Conservation (phyloP, 345 rosid genomes). For the Mercurialis annua region DNA sequence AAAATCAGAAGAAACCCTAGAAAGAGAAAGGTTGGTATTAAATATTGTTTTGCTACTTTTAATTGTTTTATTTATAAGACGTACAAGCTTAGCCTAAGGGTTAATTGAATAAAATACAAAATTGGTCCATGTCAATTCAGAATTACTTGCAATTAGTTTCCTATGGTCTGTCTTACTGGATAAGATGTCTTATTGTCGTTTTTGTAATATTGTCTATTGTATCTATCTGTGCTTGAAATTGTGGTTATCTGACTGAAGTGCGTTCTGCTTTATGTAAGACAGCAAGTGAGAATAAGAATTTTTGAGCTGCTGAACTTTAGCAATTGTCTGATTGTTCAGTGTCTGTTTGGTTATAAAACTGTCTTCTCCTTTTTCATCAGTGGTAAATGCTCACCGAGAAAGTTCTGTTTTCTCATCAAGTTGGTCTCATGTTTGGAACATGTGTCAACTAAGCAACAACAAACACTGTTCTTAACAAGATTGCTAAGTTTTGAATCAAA, state of each 20-base stretch:
- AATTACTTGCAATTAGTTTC: background rate
- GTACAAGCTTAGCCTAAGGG: background rate
- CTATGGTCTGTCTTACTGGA: background rate
- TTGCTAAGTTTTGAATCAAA: background rate
- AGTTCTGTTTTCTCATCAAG: background rate
- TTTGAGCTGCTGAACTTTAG: background rate
- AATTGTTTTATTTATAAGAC: background rate
- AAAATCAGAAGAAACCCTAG: slow-evolving; percentile 42
- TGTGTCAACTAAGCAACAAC: background rate
- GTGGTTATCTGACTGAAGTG: background rate
- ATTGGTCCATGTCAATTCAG: background rate
- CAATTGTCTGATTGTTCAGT: background rate
- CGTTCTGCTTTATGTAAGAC: background rate
- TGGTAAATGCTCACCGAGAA: background rate
- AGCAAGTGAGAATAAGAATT: background rate
- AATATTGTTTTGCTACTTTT: background rate
- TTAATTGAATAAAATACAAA: background rate
- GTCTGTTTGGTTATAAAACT: background rate
- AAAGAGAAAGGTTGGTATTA: slow-evolving; percentile 55
- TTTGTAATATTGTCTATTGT: background rate
- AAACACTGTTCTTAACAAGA: background rate
- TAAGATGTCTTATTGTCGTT: background rate
- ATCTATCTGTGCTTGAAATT: background rate
- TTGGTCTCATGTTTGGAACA: background rate
- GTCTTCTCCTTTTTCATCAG: background rate